phyloP scores from a whole-genome alignment of 768 basidiomycete species.

The Suillus cothurnatus region DNA sequence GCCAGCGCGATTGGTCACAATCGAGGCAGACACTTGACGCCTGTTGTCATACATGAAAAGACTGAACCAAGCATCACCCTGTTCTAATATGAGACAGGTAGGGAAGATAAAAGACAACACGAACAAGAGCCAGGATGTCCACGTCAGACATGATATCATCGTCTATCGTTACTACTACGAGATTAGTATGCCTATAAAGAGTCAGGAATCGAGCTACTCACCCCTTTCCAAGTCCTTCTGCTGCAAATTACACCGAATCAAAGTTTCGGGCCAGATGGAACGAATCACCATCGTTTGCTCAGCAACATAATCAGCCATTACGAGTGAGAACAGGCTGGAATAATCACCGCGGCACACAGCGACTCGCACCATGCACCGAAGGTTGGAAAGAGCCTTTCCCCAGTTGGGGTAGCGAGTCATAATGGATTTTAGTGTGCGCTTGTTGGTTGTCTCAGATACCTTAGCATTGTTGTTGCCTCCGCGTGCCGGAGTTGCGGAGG shows the following conservation, averaged over 20 bases:
- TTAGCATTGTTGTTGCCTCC: not conserved
- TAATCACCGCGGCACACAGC: not conserved
- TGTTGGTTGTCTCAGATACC: not conserved
- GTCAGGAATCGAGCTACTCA: not conserved
- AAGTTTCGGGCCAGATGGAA: not conserved
- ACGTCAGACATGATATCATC: not conserved
- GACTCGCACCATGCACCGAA: not conserved
- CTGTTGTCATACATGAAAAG: not conserved
- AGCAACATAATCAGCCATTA: not conserved
- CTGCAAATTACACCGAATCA: not conserved
- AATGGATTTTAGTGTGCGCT: accelerated
- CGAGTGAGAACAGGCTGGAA: not conserved
- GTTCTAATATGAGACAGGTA: not conserved
- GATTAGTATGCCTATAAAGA: not conserved
- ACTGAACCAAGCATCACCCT: not conserved
- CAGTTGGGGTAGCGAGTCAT: not conserved
- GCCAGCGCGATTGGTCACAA: not conserved
- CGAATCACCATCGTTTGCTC: not conserved
- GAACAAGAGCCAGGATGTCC: not conserved
- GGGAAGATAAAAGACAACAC: not conserved
- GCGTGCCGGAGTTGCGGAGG: not conserved
- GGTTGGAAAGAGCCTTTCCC: not conserved
- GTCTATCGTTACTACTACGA: not conserved
- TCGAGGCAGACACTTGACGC: not conserved
- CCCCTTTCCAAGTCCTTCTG: not conserved